phyloP scores from a whole-genome alignment of 176 grass and related monocot species.

The Secale cereale region DNA sequence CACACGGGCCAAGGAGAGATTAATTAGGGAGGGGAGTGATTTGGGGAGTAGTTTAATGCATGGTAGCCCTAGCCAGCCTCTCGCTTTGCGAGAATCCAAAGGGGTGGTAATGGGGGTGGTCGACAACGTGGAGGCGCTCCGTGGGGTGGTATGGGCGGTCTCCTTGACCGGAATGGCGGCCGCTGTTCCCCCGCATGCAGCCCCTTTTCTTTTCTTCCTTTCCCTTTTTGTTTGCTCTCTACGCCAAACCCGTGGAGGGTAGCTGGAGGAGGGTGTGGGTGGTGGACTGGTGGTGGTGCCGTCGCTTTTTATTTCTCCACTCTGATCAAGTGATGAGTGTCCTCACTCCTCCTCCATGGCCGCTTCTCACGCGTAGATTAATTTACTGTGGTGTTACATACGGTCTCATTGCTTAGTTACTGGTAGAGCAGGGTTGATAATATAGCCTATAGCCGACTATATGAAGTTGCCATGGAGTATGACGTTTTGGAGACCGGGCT shows the following conservation, averaged over 20 bases:
- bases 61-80: not conserved
- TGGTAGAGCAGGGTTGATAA: too few species aligned
- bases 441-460: too few species aligned
- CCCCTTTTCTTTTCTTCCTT: not conserved
- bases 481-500: too few species aligned
- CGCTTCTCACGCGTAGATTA: not conserved
- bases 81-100: constrained; percentile 35
- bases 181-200: constrained; percentile 44
- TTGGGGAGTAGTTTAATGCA: constrained; percentile 45
- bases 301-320: constrained; percentile 5
- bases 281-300: not conserved
- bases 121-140: constrained; percentile 63
- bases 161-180: constrained; percentile 55
- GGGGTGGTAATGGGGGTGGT: constrained; percentile 33
- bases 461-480: too few species aligned
- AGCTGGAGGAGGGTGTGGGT: not conserved
- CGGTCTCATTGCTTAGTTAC: not conserved
- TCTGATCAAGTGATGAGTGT: not conserved
- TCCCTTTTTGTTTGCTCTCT: constrained; percentile 47
- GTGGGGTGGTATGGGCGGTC: constrained; percentile 53
- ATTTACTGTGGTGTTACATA: not conserved
- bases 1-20: constrained; percentile 54
- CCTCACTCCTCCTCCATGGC: too few species aligned
- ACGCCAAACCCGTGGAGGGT: constrained; percentile 23
- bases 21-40: constrained; percentile 45